These are phyloP conservation scores for Acarospora socialis DNA, from an alignment of 2,329 filamentous ascomycete genomes.

Conservation along the genomic window DNA sequence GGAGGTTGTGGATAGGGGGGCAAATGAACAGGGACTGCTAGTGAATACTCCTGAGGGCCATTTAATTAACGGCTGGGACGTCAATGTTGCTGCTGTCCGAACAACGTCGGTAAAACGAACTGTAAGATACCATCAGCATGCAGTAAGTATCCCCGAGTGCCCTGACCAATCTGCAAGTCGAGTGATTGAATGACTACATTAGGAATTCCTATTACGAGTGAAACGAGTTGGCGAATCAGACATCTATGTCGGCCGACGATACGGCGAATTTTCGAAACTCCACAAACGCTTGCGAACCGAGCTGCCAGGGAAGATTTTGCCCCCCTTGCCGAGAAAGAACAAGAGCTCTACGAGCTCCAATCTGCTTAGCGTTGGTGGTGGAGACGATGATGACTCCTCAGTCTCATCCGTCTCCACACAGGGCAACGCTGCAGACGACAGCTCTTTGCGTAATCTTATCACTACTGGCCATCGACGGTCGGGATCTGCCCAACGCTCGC, in stretches of 20 bases:
- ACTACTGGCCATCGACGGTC: slow-evolving; percentile 11
- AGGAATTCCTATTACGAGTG: slow-evolving; percentile 84
- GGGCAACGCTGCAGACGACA: slow-evolving; percentile 29
- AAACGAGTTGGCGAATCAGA: slow-evolving; percentile 64
- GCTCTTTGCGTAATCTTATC: slow-evolving; percentile 21
- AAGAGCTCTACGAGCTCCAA: slow-evolving; percentile 57
- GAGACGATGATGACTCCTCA: slow-evolving; percentile 68
- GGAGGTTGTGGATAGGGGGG: slow-evolving; percentile 86
- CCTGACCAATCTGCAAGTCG: not conserved
- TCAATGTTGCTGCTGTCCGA: slow-evolving; percentile 84
- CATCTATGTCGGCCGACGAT: slow-evolving; percentile 68
- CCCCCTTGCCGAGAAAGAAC: slow-evolving; percentile 81
- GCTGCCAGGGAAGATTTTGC: slow-evolving; percentile 78
- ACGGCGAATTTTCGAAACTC: slow-evolving; percentile 72
- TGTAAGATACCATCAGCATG: slow-evolving; percentile 79
- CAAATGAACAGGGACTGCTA: slow-evolving; percentile 79
- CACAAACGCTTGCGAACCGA: slow-evolving; percentile 70
- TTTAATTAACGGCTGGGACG: slow-evolving; percentile 89
- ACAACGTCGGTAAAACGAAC: slow-evolving; percentile 70
- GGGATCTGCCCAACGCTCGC: slow-evolving; percentile 13
- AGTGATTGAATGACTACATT: slow-evolving; percentile 2
- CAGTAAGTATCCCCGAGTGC: no score
- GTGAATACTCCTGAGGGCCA: slow-evolving; percentile 82
- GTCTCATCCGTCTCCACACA: slow-evolving; percentile 67
- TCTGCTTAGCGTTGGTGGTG: slow-evolving; percentile 43